A percentile compares a stretch with the other conserved stretches of the same genome.
Evolutionary conservation across 2,329 filamentous ascomycete genomes (phyloP).

Genomic region (Ophiognomonia clavigignenti-juglandacearum): DNA sequence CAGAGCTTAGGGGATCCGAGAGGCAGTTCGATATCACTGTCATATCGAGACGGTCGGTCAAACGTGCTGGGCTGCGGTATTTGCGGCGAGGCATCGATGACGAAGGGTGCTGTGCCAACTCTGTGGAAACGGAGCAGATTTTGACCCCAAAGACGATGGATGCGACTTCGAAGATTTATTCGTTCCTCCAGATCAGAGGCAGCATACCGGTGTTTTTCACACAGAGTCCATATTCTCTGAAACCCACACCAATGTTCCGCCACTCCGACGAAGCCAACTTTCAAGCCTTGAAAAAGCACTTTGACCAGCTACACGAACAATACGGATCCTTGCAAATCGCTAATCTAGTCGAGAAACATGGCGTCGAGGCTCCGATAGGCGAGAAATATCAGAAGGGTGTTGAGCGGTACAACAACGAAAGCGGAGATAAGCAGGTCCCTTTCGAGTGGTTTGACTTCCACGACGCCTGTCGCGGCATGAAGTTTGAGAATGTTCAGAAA

Average conservation of each 20-base stretch:
- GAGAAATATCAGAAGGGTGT: slow-evolving; percentile 69
- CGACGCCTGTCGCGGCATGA: slow-evolving; percentile 88
- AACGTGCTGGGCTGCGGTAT: slow-evolving; percentile 84
- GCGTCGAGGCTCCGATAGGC: slow-evolving; percentile 74
- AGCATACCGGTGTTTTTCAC: slow-evolving; percentile 96
- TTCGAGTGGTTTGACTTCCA: slow-evolving; percentile 99
- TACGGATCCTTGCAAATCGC: slow-evolving; percentile 78
- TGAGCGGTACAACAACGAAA: slow-evolving; percentile 59
- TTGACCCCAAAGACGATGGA: slow-evolving; percentile 68
- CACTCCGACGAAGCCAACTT: slow-evolving; percentile 78
- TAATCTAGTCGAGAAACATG: slow-evolving; percentile 84
- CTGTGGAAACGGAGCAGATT: slow-evolving; percentile 92
- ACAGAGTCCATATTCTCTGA: slow-evolving; percentile 88
- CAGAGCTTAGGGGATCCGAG: slow-evolving; percentile 40
- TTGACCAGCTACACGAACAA: slow-evolving; percentile 59
- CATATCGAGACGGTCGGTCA: slow-evolving; percentile 82
- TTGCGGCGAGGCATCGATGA: slow-evolving; percentile 87
- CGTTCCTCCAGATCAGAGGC: slow-evolving; percentile 81
- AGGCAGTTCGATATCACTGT: slow-evolving; percentile 74
- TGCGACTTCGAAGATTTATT: slow-evolving; percentile 60
- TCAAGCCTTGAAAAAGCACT: slow-evolving; percentile 73
- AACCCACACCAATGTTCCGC: slow-evolving; percentile 76
- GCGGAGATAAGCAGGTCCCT: slow-evolving; percentile 45
- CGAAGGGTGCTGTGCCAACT: slow-evolving; percentile 81
- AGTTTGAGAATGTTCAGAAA: slow-evolving; percentile 87